Evolutionary conservation across 1,284 basidiomycete species (phyloP).

Genomic region (Naganishia sp.): DNA sequence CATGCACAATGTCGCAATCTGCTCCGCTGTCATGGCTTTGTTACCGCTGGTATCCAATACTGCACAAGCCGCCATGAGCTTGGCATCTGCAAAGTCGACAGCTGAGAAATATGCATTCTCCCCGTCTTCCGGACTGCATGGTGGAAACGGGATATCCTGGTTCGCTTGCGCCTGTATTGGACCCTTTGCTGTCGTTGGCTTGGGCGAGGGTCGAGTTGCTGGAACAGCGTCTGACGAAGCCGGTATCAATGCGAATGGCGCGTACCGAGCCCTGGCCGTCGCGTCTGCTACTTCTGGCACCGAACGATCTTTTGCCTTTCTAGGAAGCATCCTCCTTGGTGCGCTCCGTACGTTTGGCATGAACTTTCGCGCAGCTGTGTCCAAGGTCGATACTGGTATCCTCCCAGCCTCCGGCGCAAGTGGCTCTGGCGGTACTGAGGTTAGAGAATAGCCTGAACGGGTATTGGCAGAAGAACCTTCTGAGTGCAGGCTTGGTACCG

Average conservation of each 20-base stretch:
- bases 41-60: conserved; percentile 25
- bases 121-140: neutral
- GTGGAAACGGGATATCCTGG: conserved; percentile 10
- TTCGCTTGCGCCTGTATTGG: neutral
- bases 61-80: conserved; percentile 31
- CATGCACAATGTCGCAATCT: conserved; percentile 27
- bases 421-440: neutral
- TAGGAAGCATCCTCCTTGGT: too few species aligned
- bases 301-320: too few species aligned
- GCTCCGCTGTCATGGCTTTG: conserved; percentile 26
- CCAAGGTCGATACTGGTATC: neutral
- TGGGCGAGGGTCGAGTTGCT: too few species aligned
- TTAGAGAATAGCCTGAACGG: neutral
- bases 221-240: neutral
- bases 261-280: neutral
- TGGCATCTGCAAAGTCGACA: conserved; percentile 27
- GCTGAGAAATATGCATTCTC: conserved; percentile 14
- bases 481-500: neutral
- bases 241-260: neutral
- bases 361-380: too few species aligned
- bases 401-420: neutral
- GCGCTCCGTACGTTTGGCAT: too few species aligned
- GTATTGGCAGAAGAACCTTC: neutral
- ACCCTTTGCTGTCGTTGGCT: neutral
- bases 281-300: neutral